These are phyloP conservation scores for Alternaria sp. DNA, from an alignment of 2,329 filamentous ascomycete genomes.

Conservation along the genomic window DNA sequence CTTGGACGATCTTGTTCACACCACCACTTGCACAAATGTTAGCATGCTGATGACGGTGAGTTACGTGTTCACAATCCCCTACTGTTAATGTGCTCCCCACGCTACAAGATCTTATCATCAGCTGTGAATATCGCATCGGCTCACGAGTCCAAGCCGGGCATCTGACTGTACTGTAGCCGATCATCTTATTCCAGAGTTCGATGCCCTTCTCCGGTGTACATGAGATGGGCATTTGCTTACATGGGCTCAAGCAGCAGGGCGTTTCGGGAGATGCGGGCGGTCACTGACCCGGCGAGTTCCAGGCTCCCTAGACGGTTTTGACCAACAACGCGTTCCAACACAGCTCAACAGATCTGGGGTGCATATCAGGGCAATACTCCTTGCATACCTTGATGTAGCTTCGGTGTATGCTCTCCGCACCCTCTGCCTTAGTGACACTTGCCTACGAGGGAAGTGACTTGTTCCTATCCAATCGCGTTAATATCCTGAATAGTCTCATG, in stretches of 20 bases:
- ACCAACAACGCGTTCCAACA: slow-evolving; percentile 3
- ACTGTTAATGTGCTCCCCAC: neutral
- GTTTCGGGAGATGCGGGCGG: slow-evolving; percentile 2
- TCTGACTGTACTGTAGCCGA: neutral
- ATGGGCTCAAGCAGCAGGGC: slow-evolving; percentile 1
- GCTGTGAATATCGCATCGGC: neutral
- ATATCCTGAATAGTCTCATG: neutral
- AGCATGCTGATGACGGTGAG: neutral
- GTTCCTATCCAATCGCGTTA: slow-evolving; percentile 1
- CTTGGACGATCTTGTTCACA: neutral
- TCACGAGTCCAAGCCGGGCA: neutral
- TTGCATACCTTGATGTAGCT: slow-evolving; percentile 12
- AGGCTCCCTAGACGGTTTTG: neutral
- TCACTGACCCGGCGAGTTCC: slow-evolving; percentile 11
- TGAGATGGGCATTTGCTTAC: neutral
- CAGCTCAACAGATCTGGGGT: slow-evolving; percentile 27
- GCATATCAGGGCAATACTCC: slow-evolving; percentile 16
- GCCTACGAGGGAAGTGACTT: neutral
- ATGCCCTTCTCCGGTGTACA: neutral
- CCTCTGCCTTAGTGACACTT: neutral
- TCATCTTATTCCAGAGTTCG: neutral
- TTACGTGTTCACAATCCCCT: neutral
- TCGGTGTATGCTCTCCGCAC: neutral
- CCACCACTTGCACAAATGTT: neutral
- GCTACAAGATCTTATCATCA: neutral